A percentile compares a stretch with the other conserved stretches of the same genome.
Evolutionary conservation across 1,284 basidiomycete species (phyloP).

Genomic region (Vanrija sp.): DNA sequence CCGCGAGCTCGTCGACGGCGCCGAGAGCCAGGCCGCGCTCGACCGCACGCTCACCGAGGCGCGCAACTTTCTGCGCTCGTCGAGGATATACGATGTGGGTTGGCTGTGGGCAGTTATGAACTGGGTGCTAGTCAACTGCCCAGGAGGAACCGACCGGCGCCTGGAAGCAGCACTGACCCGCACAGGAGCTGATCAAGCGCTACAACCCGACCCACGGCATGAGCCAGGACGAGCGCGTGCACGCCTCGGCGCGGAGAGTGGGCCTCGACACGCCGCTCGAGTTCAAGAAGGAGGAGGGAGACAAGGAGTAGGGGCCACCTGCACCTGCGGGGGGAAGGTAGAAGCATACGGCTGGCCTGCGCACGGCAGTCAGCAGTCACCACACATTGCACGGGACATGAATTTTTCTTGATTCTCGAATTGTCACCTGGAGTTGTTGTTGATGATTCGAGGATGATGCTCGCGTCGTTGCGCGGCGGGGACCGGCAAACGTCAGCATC

Average conservation of each 20-base stretch:
- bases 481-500: background rate
- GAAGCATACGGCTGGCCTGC: background rate
- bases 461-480: too few species aligned
- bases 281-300: constrained; percentile 24
- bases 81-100: constrained; percentile 59
- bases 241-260: constrained; percentile 78
- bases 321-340: too few species aligned
- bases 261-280: constrained; percentile 57
- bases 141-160: too few species aligned
- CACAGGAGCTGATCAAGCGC: constrained; percentile 65
- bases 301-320: background rate
- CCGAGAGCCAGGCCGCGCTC: constrained; percentile 20
- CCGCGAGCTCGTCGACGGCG: constrained; percentile 55
- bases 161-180: too few species aligned
- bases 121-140: background rate
- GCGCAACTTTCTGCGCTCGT: constrained; percentile 66
- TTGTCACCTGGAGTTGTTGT: background rate
- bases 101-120: background rate
- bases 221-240: constrained; percentile 69
- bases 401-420: background rate
- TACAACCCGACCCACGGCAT: constrained; percentile 82
- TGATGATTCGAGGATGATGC: too few species aligned
- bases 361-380: background rate
- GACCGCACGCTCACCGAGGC: constrained; percentile 61
- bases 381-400: too few species aligned